Evolutionary conservation across 306 rosid species (phyloP), one percentile per base, ranked within the genome.

Genomic region (Sicyos edulis): DNA sequence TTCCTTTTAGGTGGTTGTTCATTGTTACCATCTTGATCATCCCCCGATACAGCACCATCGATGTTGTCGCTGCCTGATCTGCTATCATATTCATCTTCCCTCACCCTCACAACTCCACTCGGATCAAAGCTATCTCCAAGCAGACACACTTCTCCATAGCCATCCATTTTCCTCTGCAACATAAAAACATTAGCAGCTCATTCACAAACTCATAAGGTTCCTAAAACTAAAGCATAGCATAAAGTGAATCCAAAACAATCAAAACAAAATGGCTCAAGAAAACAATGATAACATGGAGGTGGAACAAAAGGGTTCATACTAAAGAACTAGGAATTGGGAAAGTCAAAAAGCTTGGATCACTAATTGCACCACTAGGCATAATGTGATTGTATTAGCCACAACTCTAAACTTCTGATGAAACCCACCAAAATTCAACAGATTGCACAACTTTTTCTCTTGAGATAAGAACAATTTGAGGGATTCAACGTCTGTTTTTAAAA

Each of bases 21-120:
- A 34, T 82, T 84, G 0, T 78, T 91, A 13, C 70, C 88, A 37
- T 90, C 98, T 51, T 80, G 90, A 19, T 88, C 97, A 55, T 93
- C 98, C 61, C 91, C 92, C 0, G 96, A 93, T n/a, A 76, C 6
- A 8, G 53, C 87, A 0, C 81, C 96, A 47, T 88, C 92, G 4
- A 90, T 77, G 40, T 90, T 88, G 4, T 88, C 98, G 16, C 98
- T 90, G 29, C 95, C 97, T 0, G 98, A 88, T 71, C 96, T 83
- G 83, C 91, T 92, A 75, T 88, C 98, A 71, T 85, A 85, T 51
- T 77, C 97, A 20, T 90, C 96, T 10, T 86, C 96, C 81, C 90
- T 87, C 70, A 80, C 0, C 83, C 90, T 83, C 53, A 86, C 90
- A 14, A 82, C 14, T 66, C 87, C 74, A 24, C 79, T 75, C 20